These are phyloP conservation scores for Metschnikowia proteae DNA, from an alignment of 805 yeast genomes.

Conservation along the genomic window DNA sequence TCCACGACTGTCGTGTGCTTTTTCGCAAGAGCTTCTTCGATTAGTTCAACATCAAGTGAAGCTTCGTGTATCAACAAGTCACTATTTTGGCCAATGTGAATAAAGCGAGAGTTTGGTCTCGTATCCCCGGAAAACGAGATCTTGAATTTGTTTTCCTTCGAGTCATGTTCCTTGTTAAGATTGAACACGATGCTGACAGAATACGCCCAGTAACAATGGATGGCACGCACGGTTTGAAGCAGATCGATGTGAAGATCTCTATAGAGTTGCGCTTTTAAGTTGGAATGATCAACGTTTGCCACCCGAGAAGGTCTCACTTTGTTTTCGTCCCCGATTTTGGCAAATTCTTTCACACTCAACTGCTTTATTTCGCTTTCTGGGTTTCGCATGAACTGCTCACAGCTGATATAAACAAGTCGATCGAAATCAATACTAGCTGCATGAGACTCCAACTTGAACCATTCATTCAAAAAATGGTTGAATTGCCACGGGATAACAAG, in stretches of 20 bases:
- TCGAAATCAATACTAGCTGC: slow-evolving; percentile 28
- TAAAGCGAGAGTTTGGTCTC: slow-evolving; percentile 69
- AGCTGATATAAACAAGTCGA: slow-evolving; percentile 51
- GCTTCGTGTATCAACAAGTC: slow-evolving; percentile 91
- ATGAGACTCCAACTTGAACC: slow-evolving; percentile 50
- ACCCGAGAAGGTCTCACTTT: slow-evolving; percentile 17
- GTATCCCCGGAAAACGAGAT: slow-evolving; percentile 94
- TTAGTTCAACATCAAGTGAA: slow-evolving; percentile 75
- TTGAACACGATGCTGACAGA: slow-evolving; percentile 51
- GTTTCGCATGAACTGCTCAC: slow-evolving; percentile 50
- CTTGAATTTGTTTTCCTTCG: slow-evolving; percentile 44
- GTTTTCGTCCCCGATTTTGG: slow-evolving; percentile 27
- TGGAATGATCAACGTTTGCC: slow-evolving; percentile 16
- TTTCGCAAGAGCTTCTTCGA: slow-evolving; percentile 74
- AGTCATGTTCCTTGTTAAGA: slow-evolving; percentile 28
- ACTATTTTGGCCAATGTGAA: slow-evolving; percentile 58
- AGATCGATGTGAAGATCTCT: slow-evolving; percentile 39
- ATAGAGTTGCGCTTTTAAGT: slow-evolving; percentile 27
- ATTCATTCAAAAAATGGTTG: slow-evolving; percentile 61
- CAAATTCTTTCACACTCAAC: slow-evolving; percentile 29
- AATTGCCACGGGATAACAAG: slow-evolving; percentile 76
- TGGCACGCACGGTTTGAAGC: slow-evolving; percentile 67
- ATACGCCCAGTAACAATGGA: slow-evolving; percentile 83
- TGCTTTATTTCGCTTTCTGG: slow-evolving; percentile 28
- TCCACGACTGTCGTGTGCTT: slow-evolving; percentile 87